Conservation (phyloP, 768 basidiomycete genomes). For the Calocybe indica region DNA sequence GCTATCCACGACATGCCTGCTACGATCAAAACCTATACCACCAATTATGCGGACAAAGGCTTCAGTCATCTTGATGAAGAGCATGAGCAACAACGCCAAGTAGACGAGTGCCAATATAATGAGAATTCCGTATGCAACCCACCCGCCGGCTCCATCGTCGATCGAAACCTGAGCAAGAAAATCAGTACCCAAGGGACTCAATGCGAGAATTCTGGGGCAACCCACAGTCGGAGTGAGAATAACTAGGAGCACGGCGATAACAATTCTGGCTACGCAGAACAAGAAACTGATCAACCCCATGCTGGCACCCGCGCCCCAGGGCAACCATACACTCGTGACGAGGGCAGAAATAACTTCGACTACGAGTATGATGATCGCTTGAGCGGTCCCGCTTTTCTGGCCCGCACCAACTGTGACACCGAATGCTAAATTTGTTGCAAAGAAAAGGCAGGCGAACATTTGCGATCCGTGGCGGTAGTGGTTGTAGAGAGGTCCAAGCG, state of each 20-base stretch:
- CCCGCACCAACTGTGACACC: conserved; percentile 86
- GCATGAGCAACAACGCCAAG: conserved; percentile 75
- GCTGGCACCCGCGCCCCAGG: conserved; percentile 94
- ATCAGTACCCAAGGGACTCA: conserved; percentile 6
- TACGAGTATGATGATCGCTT: conserved; percentile 85
- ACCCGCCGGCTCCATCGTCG: conserved; percentile 73
- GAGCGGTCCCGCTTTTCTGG: conserved; percentile 85
- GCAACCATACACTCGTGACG: conserved; percentile 89
- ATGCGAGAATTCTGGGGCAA: conserved; percentile 8
- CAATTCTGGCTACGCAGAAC: conserved; percentile 86
- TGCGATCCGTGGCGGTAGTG: conserved; percentile 90
- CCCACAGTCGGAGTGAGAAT: conserved; percentile 86
- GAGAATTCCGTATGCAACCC: conserved; percentile 93
- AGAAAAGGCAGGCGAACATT: conserved; percentile 76
- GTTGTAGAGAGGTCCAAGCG: conserved; percentile 90
- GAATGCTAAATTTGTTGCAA: conserved; percentile 76
- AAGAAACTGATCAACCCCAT: conserved; percentile 97
- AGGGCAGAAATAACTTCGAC: conserved; percentile 85
- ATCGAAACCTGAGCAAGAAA: conserved; percentile 64
- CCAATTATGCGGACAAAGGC: conserved; percentile 74
- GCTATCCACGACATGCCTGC: conserved; percentile 71
- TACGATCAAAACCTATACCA: conserved; percentile 78
- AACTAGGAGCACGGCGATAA: conserved; percentile 84
- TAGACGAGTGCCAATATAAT: conserved; percentile 80
- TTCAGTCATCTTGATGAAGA: conserved; percentile 81